Evolutionary conservation across 371 early-diverging fungal species (phyloP).

Genomic region (Actinomortierella ambigua): DNA sequence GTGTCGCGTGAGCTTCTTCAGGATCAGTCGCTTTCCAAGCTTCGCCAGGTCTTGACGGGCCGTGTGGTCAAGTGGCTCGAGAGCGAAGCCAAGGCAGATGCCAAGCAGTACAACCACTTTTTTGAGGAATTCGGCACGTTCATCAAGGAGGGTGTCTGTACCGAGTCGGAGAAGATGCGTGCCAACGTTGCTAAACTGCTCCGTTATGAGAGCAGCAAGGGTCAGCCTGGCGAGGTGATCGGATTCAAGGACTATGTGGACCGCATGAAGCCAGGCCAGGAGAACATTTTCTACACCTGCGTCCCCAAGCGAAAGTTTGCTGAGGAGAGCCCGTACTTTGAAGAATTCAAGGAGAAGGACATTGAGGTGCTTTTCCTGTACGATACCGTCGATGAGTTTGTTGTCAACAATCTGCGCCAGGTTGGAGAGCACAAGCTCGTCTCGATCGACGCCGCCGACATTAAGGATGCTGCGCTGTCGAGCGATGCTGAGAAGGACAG

Average conservation of each 20-base stretch:
- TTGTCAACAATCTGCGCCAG: constrained; percentile 74
- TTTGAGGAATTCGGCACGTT: constrained; percentile 81
- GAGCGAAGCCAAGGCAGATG: constrained; percentile 71
- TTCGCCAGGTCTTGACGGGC: constrained; percentile 71
- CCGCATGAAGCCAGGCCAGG: constrained; percentile 87
- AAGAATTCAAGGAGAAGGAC: constrained; percentile 77
- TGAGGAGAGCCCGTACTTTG: constrained; percentile 87
- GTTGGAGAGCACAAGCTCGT: constrained; percentile 83
- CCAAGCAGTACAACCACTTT: constrained; percentile 81
- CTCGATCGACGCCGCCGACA: constrained; percentile 79
- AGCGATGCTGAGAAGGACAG: constrained; percentile 41
- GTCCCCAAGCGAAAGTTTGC: constrained; percentile 81
- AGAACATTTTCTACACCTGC: constrained; percentile 92
- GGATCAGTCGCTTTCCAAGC: constrained; percentile 80
- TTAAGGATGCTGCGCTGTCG: constrained; percentile 51
- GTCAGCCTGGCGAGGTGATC: constrained; percentile 65
- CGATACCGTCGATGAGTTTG: constrained; percentile 92
- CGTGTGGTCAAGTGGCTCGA: constrained; percentile 78
- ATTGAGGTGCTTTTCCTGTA: constrained; percentile 84
- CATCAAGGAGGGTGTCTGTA: constrained; percentile 93
- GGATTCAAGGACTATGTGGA: constrained; percentile 89
- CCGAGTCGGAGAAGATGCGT: constrained; percentile 72
- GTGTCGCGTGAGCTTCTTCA: constrained; percentile 97
- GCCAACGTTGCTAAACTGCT: constrained; percentile 82
- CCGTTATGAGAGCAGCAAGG: constrained; percentile 81